Conservation (phyloP, 2,329 filamentous ascomycete genomes). For the Truncatella angustata region DNA sequence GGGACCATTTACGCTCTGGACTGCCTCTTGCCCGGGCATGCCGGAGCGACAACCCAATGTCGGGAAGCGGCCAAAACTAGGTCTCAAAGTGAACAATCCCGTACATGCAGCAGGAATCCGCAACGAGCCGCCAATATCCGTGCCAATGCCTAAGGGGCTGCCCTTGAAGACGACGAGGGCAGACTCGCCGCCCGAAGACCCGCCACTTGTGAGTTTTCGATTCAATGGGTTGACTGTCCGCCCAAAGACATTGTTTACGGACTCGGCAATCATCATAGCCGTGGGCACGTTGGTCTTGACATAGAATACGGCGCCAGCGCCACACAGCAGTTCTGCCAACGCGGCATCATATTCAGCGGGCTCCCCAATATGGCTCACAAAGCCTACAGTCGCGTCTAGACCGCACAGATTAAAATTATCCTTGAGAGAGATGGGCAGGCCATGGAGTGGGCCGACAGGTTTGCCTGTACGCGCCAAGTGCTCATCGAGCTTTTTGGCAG, state of each 20-base stretch:
- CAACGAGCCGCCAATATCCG: slow-evolving; percentile 31
- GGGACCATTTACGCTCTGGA: slow-evolving; percentile 63
- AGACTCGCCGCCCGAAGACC: slow-evolving; percentile 66
- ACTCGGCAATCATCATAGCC: slow-evolving; percentile 68
- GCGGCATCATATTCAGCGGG: slow-evolving; percentile 45
- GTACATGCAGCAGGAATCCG: slow-evolving; percentile 32
- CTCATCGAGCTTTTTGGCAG: slow-evolving; percentile 48
- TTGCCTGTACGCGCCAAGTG: slow-evolving; percentile 45
- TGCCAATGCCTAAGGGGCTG: slow-evolving; percentile 51
- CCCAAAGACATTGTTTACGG: slow-evolving; percentile 64
- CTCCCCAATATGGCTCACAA: slow-evolving; percentile 59
- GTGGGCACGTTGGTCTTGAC: slow-evolving; percentile 59
- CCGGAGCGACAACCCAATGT: slow-evolving; percentile 52
- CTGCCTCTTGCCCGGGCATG: slow-evolving; percentile 63
- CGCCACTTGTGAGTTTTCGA: slow-evolving; percentile 58
- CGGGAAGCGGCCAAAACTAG: slow-evolving; percentile 58
- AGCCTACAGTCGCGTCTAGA: slow-evolving; percentile 61
- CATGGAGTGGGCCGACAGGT: slow-evolving; percentile 62
- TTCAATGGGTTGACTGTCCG: slow-evolving; percentile 62
- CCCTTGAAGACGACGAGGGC: slow-evolving; percentile 60
- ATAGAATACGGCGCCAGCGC: slow-evolving; percentile 52
- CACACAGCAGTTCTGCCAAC: slow-evolving; percentile 40
- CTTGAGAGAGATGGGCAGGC: slow-evolving; percentile 63
- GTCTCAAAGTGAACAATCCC: slow-evolving; percentile 26
- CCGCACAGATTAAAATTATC: slow-evolving; percentile 66